Evolutionary conservation across 345 rosid species (phyloP).

Genomic region (Lepidium sativum): DNA sequence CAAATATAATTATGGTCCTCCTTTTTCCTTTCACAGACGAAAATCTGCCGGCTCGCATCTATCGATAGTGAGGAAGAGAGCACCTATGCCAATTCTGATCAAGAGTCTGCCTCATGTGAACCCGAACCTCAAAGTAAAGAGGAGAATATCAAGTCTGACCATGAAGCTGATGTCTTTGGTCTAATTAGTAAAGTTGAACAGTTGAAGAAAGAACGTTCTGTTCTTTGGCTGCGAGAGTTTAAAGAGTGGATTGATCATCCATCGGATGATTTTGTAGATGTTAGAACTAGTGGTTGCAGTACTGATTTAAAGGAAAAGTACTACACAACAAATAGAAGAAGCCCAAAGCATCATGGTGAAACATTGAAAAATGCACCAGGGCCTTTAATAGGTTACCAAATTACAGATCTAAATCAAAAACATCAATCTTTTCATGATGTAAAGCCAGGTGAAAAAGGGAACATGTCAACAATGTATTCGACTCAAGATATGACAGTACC

Average conservation of each 20-base stretch:
- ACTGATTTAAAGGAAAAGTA: constrained; percentile 31
- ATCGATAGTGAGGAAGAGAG: constrained; percentile 75
- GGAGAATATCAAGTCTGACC: constrained; percentile 55
- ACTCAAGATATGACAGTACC: constrained; percentile 42
- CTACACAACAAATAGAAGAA: constrained; percentile 27
- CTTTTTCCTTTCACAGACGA: constrained; percentile 46
- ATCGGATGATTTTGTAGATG: constrained; percentile 37
- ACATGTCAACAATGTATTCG: constrained; percentile 32
- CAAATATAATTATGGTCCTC: neutral
- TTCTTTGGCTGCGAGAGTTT: constrained; percentile 86
- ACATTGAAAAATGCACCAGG: constrained; percentile 37
- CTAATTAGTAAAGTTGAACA: constrained; percentile 76
- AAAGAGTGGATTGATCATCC: constrained; percentile 91
- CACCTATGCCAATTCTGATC: constrained; percentile 59
- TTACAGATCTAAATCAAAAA: constrained; percentile 35
- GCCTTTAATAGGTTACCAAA: constrained; percentile 47
- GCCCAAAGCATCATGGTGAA: constrained; percentile 41
- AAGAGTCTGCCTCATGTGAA: constrained; percentile 61
- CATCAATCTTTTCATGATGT: constrained; percentile 35
- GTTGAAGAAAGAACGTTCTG: constrained; percentile 85
- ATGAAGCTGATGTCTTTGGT: constrained; percentile 79
- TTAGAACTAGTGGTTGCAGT: constrained; percentile 19
- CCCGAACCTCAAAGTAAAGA: constrained; percentile 64
- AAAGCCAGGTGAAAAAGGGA: constrained; percentile 33
- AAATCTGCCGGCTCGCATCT: constrained; percentile 67